Evolutionary conservation across 176 grass and related monocot genomes (phyloP), one percentile per base, ranked within the genome.

Genomic region (Oryza longistaminata): DNA sequence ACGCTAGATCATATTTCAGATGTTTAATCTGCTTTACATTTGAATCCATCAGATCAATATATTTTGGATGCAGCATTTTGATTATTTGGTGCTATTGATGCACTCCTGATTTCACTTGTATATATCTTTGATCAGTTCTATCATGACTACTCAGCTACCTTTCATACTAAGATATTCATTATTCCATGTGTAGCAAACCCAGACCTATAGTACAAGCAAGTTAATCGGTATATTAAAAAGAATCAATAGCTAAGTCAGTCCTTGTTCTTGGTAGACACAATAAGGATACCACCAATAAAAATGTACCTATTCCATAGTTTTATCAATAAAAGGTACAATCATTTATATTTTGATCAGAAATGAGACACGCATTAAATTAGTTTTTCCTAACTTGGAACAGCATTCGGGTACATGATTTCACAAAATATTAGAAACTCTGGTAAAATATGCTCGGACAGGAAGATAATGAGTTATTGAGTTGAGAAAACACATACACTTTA

Each of bases 401-500:
- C 19, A 66, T 66, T 73, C 72, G 64, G 21, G 3, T 15, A 35
- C 6, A 86, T 2, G 19, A 24, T 86, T 48, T 73, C 16, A 66
- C 5, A 40, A 86, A 60, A 48, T 2, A 33, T 25, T 76, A 10
- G 21, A n/a, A 82, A 86, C 2, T 61, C 4, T 61, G 58, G 35
- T 39, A 5, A 78, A 68, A 74, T 49, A 74, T 39, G 49, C 61
- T 66, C 58, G 11, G 35, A 46, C 17, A 19, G 0, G 15, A 45
- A 70, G 17, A 90, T 46, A 77, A 76, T 83, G 70, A 73, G 78
- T 69, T 46, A 82, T 71, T 83, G 70, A 73, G 78, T 69, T 34
- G 65, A 88, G 78, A 76, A 90, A 87, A 84, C 65, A 86, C 93
- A 74, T 99, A 99, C 93, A 78, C 89, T 88, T 96, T 94, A 81